Evolutionary conservation across 305 asterid species (phyloP).

Genomic region (Rubia tinctorum): DNA sequence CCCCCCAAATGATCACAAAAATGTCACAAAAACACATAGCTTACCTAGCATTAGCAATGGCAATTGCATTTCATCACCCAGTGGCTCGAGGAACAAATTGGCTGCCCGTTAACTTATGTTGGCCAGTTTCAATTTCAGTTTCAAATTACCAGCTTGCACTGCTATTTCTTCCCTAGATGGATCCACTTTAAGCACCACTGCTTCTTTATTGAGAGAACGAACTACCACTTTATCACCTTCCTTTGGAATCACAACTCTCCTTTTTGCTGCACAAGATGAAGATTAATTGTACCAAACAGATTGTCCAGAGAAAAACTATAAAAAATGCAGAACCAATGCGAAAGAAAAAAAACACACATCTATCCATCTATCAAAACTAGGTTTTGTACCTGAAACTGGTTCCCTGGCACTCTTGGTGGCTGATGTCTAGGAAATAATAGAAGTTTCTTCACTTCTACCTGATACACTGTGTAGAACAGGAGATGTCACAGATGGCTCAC

Average conservation of each 20-base stretch:
- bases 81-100: not conserved
- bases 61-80: not conserved
- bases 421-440: conserved; percentile 30
- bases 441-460: conserved; percentile 29
- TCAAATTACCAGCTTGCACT: conserved; percentile 85
- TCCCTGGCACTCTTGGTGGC: conserved; percentile 26
- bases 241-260: conserved; percentile 45
- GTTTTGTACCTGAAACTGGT: conserved; percentile 45
- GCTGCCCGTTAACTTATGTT: conserved; percentile 37
- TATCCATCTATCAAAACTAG: not conserved
- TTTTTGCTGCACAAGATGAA: conserved; percentile 33
- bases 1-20: too few species aligned
- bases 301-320: not conserved
- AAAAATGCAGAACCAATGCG: not conserved
- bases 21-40: too few species aligned
- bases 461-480: conserved; percentile 14
- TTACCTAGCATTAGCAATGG: too few species aligned
- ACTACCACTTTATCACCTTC: conserved; percentile 84
- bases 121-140: conserved; percentile 64
- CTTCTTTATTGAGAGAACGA: conserved; percentile 68
- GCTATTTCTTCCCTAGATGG: conserved; percentile 61
- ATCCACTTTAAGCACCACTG: conserved; percentile 66
- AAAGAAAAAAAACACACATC: not conserved
- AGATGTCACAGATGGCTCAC: conserved; percentile 2
- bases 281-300: not conserved